Base-by-base conservation (phyloP, 805 yeast genomes). In the Tetrapisispora arboricola region DNA sequence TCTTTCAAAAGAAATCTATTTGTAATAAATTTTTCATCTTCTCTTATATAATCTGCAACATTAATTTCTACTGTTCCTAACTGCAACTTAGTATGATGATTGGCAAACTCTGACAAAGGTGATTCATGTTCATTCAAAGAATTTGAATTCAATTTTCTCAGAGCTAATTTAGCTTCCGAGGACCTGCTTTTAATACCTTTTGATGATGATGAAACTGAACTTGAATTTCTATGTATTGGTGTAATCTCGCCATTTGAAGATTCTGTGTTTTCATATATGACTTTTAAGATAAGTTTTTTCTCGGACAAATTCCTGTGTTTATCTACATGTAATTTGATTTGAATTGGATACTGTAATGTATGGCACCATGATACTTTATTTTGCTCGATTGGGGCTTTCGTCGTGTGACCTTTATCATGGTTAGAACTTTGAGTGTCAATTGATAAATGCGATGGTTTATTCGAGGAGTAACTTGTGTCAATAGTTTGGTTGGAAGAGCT, bases 31-130 rank as follows among this genome's bases (percentile, higher is more conserved):
- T 71, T 69, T 25, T 68, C 66, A 41, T 72, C 75, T 48, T 49
- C 59, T 21, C 63, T 60, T 5, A 80, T 72, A 57, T 80, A 85
- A 50, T 86, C 94, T 0, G 90, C 64, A 32, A 88, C 55, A 53
- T 87, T 82, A 26, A 90, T 62, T 32, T 68, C 75, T 15, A 87
- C 64, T 15, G 61, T 55, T 1, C 98, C 98, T 29, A 92, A 57
- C 2, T 27, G 18, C 9, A 34, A 22, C 21, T 28, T 33, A 13
- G 33, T 17, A 22, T 28, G 25, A 21, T 28, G 26, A 34, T 6
- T 22, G 3, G 30, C 12, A 20, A 22, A 16, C 25, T 25, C 26
- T 13, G 21, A 7, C 8, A 18, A 31, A 17, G 36, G 11, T 12
- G 36, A 30, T 19, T 30, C 37, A 24, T 34, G 37, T 32, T 32